Evolutionary conservation across 371 early-diverging fungal species (phyloP), one percentile per base, ranked within the genome.

Genomic region (Blyttiomyces sp.): DNA sequence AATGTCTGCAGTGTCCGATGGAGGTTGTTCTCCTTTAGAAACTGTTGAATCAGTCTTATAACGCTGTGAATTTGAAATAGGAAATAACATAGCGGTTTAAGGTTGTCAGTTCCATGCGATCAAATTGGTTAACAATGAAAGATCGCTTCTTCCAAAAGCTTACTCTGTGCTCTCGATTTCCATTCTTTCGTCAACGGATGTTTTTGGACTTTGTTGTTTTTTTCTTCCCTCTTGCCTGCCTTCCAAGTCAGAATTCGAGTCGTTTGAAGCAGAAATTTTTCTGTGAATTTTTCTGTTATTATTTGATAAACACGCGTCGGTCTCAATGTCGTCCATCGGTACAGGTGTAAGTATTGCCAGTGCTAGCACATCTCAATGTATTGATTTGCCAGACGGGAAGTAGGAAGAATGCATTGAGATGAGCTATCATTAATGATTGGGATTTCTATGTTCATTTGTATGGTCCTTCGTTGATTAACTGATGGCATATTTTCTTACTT

Each of bases 21-120:
- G 19, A 96, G 75, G 55, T 90, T 92, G 65, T 92, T 89, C 68
- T 95, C 96, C 59, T 90, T 87, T 33, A 93, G 74, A 61, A 92
- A 96, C 72, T 95, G 96, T 56, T 90, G 82, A 43, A 96, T 84
- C 13, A 96, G 82, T 7, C 91, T 86, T 60, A 94, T 85, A 6
- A 94, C 88, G 68, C n/a, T n/a, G n/a, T n/a, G 91, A 86, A 43
- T 52, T 46, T 9, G 24, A 46, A 9, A 46, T 32, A 4, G 24
- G 23, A 35, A 31, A 42, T 54, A 56, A 5, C 9, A 3, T 11
- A 27, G 21, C 45, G 9, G 17, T 32, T 28, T 21, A 24, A 30
- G 23, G 23, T 31, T 46, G 34, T 46, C 45, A 45, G 24, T 27
- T n/a, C 31, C n/a, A n/a, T n/a, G n/a, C n/a, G n/a, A n/a, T n/a